A percentile compares a stretch with the other conserved stretches of the same genome.
phyloP scores from a whole-genome alignment of 805 yeast species.

The Lipomyces sp. region DNA sequence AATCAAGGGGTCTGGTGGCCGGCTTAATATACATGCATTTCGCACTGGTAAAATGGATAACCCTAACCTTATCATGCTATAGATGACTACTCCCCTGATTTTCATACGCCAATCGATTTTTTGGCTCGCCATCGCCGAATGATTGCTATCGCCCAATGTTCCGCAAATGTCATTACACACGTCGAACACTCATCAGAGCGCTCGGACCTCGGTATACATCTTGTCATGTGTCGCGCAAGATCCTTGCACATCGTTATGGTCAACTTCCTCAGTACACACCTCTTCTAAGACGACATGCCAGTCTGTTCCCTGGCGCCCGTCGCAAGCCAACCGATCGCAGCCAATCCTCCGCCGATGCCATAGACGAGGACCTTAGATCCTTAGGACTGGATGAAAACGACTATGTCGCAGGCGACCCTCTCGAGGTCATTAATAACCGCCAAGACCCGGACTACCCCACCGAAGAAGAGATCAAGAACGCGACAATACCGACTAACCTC shows the following conservation, averaged over 20 bases:
- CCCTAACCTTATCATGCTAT: too few relatives aligned
- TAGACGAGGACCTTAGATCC: neutral
- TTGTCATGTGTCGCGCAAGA: neutral
- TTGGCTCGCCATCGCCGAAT: neutral
- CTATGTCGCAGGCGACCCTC: neutral
- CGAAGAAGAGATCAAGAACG: constrained; percentile 26
- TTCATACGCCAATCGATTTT: too few relatives aligned
- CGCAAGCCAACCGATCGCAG: neutral
- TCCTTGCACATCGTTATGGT: neutral
- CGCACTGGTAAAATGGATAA: neutral
- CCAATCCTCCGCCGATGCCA: neutral
- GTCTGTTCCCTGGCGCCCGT: neutral
- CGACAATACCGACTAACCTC: constrained; percentile 21
- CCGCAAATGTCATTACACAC: neutral
- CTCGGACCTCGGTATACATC: neutral
- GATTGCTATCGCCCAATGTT: neutral
- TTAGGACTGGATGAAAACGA: neutral
- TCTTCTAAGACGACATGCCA: neutral
- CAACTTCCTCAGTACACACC: neutral
- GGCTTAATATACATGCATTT: neutral
- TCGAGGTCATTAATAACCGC: neutral
- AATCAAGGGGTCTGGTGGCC: too few relatives aligned
- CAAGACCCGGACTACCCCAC: constrained; percentile 33
- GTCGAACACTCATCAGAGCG: neutral
- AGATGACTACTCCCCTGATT: too few relatives aligned